Evolutionary conservation across 768 basidiomycete species (phyloP).

Genomic region (Podaxis sp.): DNA sequence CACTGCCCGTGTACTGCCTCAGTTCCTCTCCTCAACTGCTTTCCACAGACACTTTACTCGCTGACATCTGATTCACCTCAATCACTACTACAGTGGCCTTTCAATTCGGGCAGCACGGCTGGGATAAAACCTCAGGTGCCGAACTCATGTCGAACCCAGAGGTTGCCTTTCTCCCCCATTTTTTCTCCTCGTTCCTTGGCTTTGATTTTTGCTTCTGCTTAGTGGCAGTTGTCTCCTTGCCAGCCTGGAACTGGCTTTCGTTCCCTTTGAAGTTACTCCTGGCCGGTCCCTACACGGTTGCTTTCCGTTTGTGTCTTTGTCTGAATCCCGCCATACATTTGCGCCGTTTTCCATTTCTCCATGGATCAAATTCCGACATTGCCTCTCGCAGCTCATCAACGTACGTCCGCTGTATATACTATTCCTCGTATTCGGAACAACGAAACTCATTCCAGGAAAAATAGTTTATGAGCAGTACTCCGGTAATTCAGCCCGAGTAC

Average conservation of each 20-base stretch:
- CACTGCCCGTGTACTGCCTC: not conserved
- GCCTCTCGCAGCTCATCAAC: not conserved
- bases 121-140: not conserved
- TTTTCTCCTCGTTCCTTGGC: not conserved
- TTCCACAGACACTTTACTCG: not conserved
- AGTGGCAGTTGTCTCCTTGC: too few species aligned
- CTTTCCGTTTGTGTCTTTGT: too few species aligned
- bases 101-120: not conserved
- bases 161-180: not conserved
- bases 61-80: not conserved
- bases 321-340: too few species aligned
- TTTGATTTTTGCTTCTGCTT: too few species aligned
- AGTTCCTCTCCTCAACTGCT: not conserved
- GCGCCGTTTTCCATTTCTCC: too few species aligned
- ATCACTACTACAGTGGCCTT: not conserved
- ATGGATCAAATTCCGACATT: too few species aligned
- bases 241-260: too few species aligned
- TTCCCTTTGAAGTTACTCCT: too few species aligned
- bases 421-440: not conserved
- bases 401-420: not conserved
- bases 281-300: too few species aligned
- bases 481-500: slow-evolving; percentile 20
- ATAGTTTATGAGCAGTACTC: not conserved
- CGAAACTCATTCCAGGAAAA: not conserved
- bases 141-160: not conserved